These are phyloP conservation scores for Geranium rotundifolium DNA, from an alignment of 345 rosid genomes.

Conservation along the genomic window DNA sequence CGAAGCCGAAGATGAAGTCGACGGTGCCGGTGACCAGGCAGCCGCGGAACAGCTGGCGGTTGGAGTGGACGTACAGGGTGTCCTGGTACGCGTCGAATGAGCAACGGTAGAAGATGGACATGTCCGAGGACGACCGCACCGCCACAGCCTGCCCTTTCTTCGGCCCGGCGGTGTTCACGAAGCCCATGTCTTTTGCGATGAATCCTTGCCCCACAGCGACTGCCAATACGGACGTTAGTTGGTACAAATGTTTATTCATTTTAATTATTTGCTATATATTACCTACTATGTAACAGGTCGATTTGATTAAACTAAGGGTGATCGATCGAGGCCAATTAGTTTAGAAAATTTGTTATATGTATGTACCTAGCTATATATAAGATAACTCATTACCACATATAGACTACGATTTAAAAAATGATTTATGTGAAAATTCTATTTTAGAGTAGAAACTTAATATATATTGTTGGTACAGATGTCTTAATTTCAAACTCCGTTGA, in stretches of 20 bases:
- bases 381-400: no score
- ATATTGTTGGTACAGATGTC: no score
- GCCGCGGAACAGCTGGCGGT: constrained; percentile 18
- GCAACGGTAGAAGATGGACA: constrained; percentile 18
- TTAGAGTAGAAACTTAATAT: no score
- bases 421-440: no score
- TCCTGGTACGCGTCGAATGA: constrained; percentile 23
- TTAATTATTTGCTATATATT: background rate
- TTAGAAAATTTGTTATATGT: no score
- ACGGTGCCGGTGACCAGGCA: constrained; percentile 17
- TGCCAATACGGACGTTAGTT: background rate
- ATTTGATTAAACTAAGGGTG: no score
- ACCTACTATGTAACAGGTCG: no score
- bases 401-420: no score
- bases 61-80: constrained; percentile 17
- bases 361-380: no score
- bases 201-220: constrained; percentile 24
- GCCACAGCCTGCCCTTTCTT: constrained; percentile 28
- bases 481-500: no score
- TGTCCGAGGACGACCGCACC: constrained; percentile 17
- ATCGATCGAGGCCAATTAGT: no score
- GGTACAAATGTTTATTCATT: background rate
- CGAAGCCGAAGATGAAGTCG: constrained; percentile 24
- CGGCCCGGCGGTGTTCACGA: constrained; percentile 24
- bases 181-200: constrained; percentile 26